A percentile compares a stretch with the other conserved stretches of the same genome.
Conservation (phyloP, 2,329 filamentous ascomycete genomes). For the Biscogniauxia mediterranea region DNA sequence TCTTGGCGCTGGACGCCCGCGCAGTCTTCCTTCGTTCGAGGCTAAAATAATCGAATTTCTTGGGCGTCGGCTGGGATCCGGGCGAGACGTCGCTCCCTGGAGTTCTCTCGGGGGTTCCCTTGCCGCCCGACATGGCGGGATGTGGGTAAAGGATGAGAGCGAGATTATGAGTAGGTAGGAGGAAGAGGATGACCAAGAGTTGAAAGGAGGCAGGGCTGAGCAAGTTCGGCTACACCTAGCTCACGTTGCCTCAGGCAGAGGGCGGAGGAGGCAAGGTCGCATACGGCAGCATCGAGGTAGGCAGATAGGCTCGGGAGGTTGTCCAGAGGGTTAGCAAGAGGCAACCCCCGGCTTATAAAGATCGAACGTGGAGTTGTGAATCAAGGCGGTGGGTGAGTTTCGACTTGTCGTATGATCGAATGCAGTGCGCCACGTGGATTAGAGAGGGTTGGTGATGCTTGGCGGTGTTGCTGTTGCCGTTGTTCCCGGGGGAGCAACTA, state of each 20-base stretch:
- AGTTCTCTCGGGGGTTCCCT: slow-evolving; percentile 21
- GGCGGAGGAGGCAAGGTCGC: slow-evolving; percentile 41
- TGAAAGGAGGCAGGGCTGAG: slow-evolving; percentile 2
- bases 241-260: slow-evolving; percentile 42
- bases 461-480: neutral
- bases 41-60: slow-evolving; percentile 30
- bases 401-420: neutral
- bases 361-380: neutral
- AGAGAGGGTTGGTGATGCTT: neutral
- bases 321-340: neutral
- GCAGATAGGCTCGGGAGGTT: slow-evolving; percentile 2
- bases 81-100: slow-evolving; percentile 30
- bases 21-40: slow-evolving; percentile 19
- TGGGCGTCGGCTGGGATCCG: slow-evolving; percentile 25
- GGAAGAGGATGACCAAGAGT: neutral
- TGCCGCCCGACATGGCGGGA: slow-evolving; percentile 27
- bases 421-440: neutral
- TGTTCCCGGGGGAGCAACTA: neutral
- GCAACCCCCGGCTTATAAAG: neutral
- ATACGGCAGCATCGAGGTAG: slow-evolving; percentile 36
- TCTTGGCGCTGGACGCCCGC: slow-evolving; percentile 9
- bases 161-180: slow-evolving; percentile 7
- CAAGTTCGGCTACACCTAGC: slow-evolving; percentile 31
- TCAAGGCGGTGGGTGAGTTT: neutral
- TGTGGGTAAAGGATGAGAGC: slow-evolving; percentile 12